phyloP scores from a whole-genome alignment of 306 rosid genomes.

The Rosa lucieae region DNA sequence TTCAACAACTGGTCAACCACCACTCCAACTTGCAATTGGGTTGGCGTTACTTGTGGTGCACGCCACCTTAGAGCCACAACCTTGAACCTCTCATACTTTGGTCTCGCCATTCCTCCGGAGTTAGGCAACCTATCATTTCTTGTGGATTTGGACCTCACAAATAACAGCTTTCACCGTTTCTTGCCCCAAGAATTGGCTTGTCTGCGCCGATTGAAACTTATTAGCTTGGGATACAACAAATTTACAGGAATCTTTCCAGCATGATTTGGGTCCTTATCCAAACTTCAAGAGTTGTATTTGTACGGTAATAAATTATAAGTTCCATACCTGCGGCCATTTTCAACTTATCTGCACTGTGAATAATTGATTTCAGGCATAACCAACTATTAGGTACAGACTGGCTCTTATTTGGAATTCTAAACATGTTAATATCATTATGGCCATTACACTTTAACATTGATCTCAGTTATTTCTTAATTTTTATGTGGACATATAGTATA shows the following conservation, averaged over 20 bases:
- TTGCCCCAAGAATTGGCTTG: neutral
- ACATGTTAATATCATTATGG: too few relatives aligned
- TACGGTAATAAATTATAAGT: conserved; percentile 3
- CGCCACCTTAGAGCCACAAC: neutral
- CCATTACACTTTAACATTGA: too few relatives aligned
- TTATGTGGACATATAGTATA: too few relatives aligned
- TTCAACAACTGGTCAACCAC: conserved; percentile 16
- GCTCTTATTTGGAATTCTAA: too few relatives aligned
- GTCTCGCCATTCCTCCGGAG: conserved; percentile 21
- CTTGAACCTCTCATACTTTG: conserved; percentile 22
- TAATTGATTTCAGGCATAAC: conserved; percentile 12
- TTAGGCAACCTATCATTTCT: conserved; percentile 28
- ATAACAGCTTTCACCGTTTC: conserved; percentile 22
- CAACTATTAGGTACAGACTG: conserved; percentile 8
- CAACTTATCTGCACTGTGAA: conserved; percentile 14
- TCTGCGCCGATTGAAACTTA: conserved; percentile 1
- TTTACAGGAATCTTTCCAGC: conserved; percentile 18
- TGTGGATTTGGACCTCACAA: neutral
- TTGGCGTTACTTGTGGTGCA: conserved; percentile 7
- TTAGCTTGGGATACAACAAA: conserved; percentile 7
- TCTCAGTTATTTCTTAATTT: too few relatives aligned
- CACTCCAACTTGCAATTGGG: conserved; percentile 19
- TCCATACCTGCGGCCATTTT: conserved; percentile 4
- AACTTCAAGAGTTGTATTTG: neutral
- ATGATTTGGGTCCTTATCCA: conserved; percentile 7